These are phyloP conservation scores for Ophiostoma perfectum DNA, from an alignment of 2,329 filamentous ascomycete genomes.

Conservation along the genomic window DNA sequence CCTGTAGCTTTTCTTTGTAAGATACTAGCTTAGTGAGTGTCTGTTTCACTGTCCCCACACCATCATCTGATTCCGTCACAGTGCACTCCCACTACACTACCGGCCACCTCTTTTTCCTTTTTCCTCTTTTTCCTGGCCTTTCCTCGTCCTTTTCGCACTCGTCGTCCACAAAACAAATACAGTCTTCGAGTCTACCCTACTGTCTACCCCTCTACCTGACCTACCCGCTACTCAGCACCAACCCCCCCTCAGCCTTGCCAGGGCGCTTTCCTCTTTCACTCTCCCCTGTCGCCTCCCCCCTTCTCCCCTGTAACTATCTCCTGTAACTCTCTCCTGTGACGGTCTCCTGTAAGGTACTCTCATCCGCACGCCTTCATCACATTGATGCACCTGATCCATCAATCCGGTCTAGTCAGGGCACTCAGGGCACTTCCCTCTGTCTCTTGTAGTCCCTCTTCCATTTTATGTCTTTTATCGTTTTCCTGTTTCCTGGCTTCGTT, in stretches of 20 bases:
- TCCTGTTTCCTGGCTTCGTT: neutral
- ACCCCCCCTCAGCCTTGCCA: slow-evolving; percentile 13
- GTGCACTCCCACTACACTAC: neutral
- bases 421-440: slow-evolving; percentile 10
- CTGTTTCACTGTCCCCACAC: neutral
- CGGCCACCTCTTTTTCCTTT: neutral
- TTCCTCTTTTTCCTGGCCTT: neutral
- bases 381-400: slow-evolving; percentile 14
- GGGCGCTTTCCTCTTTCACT: slow-evolving; percentile 2
- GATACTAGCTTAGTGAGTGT: slow-evolving; percentile 2
- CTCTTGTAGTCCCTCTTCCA: neutral
- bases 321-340: neutral
- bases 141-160: slow-evolving; percentile 11
- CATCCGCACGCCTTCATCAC: neutral
- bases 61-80: slow-evolving; percentile 7
- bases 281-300: neutral
- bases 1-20: neutral
- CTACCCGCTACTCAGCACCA: neutral
- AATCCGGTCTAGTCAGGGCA: slow-evolving; percentile 14
- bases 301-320: neutral
- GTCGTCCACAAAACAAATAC: neutral
- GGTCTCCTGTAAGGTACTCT: slow-evolving; percentile 11
- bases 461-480: neutral
- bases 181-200: neutral
- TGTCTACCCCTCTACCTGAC: neutral